Conservation (phyloP, 1,284 basidiomycete species). For the Porodaedalea pini region DNA sequence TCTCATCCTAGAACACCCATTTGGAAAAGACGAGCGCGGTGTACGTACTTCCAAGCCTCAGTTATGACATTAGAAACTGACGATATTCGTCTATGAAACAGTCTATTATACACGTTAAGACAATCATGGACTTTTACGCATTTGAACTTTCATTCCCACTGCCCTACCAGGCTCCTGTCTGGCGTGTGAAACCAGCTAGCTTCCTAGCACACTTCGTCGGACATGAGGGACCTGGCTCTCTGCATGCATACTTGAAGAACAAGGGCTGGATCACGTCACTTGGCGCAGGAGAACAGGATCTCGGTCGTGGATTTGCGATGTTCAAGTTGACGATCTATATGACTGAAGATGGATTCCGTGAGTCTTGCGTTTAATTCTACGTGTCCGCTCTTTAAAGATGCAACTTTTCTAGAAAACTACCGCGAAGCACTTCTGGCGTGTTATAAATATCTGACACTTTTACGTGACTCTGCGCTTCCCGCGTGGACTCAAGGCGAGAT, state of each 20-base stretch:
- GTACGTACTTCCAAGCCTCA: conserved; percentile 45
- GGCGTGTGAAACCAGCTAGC: conserved; percentile 78
- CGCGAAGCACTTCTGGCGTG: conserved; percentile 67
- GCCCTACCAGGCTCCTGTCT: conserved; percentile 78
- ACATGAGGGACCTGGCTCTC: conserved; percentile 93
- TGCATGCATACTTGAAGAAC: conserved; percentile 88
- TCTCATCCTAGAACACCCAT: conserved; percentile 74
- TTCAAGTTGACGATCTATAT: conserved; percentile 84
- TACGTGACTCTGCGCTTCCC: conserved; percentile 69
- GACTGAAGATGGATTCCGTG: conserved; percentile 85
- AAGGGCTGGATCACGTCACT: conserved; percentile 90
- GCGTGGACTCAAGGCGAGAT: conserved; percentile 80
- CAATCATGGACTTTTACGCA: conserved; percentile 86
- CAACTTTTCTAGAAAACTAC: conserved; percentile 61
- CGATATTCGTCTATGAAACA: conserved; percentile 32
- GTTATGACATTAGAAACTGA: not conserved
- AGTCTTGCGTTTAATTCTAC: conserved; percentile 29
- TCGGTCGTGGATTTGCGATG: conserved; percentile 83
- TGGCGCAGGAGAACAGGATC: conserved; percentile 68
- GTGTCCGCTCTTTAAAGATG: conserved; percentile 16
- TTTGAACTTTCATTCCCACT: conserved; percentile 89
- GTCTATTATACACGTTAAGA: conserved; percentile 84
- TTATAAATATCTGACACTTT: conserved; percentile 87
- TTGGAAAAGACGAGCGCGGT: conserved; percentile 68
- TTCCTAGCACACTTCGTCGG: conserved; percentile 89